phyloP scores from a whole-genome alignment of 768 basidiomycete genomes.

The Collybia sp. region DNA sequence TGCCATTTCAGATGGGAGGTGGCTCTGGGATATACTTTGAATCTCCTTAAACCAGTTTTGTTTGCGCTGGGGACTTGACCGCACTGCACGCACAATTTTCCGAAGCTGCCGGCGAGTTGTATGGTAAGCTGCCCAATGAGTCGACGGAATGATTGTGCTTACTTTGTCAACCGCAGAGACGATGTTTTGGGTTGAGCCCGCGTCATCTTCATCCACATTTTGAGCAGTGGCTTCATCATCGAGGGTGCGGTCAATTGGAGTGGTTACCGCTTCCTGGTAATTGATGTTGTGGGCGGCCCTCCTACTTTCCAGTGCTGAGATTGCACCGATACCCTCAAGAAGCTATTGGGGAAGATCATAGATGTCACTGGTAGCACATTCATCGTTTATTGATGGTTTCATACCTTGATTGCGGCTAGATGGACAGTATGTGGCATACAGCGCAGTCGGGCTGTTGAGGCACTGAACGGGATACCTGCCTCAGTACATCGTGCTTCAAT shows the following conservation, averaged over 20 bases:
- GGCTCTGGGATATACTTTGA: constrained; percentile 4
- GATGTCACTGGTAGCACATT: too few relatives aligned
- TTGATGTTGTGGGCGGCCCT: not conserved
- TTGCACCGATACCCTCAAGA: constrained; percentile 1
- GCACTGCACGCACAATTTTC: constrained; percentile 16
- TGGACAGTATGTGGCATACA: constrained; percentile 22
- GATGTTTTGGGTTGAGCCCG: too few relatives aligned
- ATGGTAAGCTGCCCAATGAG: too few relatives aligned
- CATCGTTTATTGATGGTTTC: not conserved
- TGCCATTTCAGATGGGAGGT: too few relatives aligned
- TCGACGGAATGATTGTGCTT: too few relatives aligned
- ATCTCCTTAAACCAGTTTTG: constrained; percentile 13
- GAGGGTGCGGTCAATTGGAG: too few relatives aligned
- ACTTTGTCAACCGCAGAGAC: too few relatives aligned
- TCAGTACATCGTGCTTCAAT: constrained; percentile 5
- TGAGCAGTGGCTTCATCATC: too few relatives aligned
- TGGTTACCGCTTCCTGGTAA: too few relatives aligned
- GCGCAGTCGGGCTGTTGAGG: constrained; percentile 9
- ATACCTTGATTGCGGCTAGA: constrained; percentile 9
- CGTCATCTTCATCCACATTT: too few relatives aligned
- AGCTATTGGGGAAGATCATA: not conserved
- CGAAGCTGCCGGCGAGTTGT: too few relatives aligned
- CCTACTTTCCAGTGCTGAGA: constrained; percentile 1
- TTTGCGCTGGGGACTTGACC: constrained; percentile 16
- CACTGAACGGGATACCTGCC: constrained; percentile 9